phyloP scores from a whole-genome alignment of 1,284 basidiomycete species.

The Ganoderma leucocontextum region DNA sequence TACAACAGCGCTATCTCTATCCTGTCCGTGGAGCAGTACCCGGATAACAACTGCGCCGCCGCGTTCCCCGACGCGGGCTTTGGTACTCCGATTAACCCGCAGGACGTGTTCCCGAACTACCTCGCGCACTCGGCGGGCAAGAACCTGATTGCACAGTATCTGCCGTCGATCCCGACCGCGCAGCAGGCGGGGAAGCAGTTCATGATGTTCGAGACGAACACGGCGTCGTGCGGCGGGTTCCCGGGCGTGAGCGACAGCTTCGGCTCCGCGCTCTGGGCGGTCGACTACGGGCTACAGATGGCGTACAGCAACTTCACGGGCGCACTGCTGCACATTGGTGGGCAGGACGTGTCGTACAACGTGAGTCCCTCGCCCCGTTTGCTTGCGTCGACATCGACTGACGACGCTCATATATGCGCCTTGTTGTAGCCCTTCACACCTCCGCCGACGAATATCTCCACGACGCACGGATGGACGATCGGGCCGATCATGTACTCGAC shows the following conservation, averaged over 20 bases:
- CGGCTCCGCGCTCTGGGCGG: constrained; percentile 75
- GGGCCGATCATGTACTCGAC: constrained; percentile 76
- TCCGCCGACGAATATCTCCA: constrained; percentile 67
- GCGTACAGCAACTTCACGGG: constrained; percentile 65
- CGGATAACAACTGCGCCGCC: constrained; percentile 68
- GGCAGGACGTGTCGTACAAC: constrained; percentile 72
- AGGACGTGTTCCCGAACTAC: constrained; percentile 61
- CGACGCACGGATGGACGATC: constrained; percentile 67
- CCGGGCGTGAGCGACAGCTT: constrained; percentile 64
- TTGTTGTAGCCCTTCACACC: constrained; percentile 56
- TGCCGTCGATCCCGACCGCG: constrained; percentile 54
- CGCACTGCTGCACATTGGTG: constrained; percentile 69
- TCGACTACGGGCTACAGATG: constrained; percentile 72
- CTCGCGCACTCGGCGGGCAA: constrained; percentile 62
- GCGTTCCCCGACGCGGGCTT: constrained; percentile 43
- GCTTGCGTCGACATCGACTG: neutral
- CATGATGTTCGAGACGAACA: constrained; percentile 65
- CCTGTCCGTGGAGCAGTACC: constrained; percentile 60
- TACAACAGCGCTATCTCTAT: constrained; percentile 49
- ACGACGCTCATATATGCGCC: neutral
- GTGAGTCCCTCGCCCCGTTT: constrained; percentile 46
- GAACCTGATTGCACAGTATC: constrained; percentile 55
- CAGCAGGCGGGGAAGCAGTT: constrained; percentile 51
- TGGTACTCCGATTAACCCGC: constrained; percentile 47
- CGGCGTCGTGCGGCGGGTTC: constrained; percentile 65